A percentile compares a stretch with the other conserved stretches of the same genome.
Conservation (phyloP, 805 yeast species). For the Crinitomyces ghanaensis region DNA sequence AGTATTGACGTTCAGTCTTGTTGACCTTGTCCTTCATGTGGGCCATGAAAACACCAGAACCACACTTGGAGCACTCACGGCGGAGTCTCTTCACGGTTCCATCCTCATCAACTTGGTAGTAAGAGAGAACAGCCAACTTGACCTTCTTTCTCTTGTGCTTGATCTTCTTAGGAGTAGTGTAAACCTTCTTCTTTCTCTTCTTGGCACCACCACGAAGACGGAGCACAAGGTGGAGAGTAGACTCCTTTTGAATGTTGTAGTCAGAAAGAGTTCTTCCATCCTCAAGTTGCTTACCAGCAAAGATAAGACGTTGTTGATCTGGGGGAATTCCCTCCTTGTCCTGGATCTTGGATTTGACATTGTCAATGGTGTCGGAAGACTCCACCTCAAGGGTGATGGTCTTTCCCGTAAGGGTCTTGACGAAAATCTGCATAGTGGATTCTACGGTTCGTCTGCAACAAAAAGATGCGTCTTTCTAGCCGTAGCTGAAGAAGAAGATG, state of each 20-base stretch:
- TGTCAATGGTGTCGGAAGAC: conserved; percentile 95
- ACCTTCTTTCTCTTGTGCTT: conserved; percentile 99
- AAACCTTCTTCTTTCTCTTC: conserved; percentile 99
- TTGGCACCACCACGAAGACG: conserved; percentile 99
- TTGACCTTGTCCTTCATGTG: conserved; percentile 91
- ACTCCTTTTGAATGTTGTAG: conserved; percentile 98
- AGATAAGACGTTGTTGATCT: conserved; percentile 93
- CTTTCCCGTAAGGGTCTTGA: conserved; percentile 99
- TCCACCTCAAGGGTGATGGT: conserved; percentile 96
- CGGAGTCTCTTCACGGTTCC: conserved; percentile 98
- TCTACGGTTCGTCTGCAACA: conserved; percentile 28
- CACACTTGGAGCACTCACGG: conserved; percentile 91
- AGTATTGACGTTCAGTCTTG: conserved; percentile 97
- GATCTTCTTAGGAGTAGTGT: conserved; percentile 99
- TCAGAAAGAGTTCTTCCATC: conserved; percentile 88
- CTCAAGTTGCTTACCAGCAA: conserved; percentile 96
- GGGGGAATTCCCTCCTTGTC: conserved; percentile 98
- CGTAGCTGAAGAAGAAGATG: no score
- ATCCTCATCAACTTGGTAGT: conserved; percentile 98
- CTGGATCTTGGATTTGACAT: conserved; percentile 92
- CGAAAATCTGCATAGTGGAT: conserved; percentile 59
- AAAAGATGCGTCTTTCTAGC: conserved; percentile 19
- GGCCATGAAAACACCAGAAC: conserved; percentile 99
- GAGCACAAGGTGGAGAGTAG: conserved; percentile 88
- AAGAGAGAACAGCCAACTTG: conserved; percentile 97